A percentile compares a stretch with the other conserved stretches of the same genome.
Conservation (phyloP, 345 rosid genomes). For the Rhodomyrtus tomentosa region DNA sequence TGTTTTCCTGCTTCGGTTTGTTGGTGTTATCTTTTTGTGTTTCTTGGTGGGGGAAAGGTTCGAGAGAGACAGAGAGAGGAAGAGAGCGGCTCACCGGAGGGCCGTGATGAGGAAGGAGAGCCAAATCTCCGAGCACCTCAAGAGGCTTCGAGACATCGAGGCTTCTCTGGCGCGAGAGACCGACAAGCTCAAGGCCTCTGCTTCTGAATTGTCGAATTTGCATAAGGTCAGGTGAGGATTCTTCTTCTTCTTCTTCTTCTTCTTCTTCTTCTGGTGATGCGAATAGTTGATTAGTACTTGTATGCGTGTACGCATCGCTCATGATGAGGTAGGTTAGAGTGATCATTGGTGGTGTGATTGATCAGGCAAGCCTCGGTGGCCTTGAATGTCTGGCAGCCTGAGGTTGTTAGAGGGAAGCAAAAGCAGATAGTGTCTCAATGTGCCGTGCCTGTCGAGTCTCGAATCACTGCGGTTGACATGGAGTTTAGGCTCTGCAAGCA, state of each 20-base stretch:
- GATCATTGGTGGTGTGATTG: neutral
- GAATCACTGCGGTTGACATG: conserved; percentile 57
- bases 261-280: neutral
- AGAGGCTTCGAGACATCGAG: conserved; percentile 47
- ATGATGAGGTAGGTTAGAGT: neutral
- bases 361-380: conserved; percentile 90
- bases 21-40: neutral
- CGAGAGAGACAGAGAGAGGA: conserved; percentile 60
- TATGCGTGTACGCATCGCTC: neutral
- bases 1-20: neutral
- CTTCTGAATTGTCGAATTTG: conserved; percentile 35
- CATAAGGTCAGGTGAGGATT: conserved; percentile 49
- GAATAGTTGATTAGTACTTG: neutral
- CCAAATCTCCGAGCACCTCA: conserved; percentile 34
- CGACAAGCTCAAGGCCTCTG: conserved; percentile 27
- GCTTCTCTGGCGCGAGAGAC: conserved; percentile 29
- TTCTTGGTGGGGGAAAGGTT: conserved; percentile 28
- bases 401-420: conserved; percentile 53
- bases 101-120: conserved; percentile 68
- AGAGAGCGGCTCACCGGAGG: conserved; percentile 39
- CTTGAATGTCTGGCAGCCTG: conserved; percentile 91
- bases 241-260: neutral
- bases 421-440: conserved; percentile 71
- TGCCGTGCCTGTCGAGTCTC: conserved; percentile 54
- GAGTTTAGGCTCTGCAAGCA: conserved; percentile 74